A percentile compares a stretch with the other conserved stretches of the same genome.
Conservation (phyloP, 1,284 basidiomycete species). For the Grifola frondosa region DNA sequence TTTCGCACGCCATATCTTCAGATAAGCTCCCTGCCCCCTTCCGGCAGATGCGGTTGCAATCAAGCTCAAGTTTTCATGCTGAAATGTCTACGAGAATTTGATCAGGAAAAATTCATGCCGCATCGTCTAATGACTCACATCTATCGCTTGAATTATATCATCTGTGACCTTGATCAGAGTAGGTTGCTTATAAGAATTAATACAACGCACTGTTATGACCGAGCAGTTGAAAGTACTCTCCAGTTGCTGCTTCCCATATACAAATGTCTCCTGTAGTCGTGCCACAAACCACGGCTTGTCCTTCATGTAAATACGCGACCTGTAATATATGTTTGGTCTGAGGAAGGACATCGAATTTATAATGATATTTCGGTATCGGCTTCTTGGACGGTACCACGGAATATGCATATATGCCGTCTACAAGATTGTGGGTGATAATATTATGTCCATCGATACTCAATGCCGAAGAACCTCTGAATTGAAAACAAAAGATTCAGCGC, state of each 20-base stretch:
- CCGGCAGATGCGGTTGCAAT: background rate
- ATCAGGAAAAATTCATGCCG: background rate
- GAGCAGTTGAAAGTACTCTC: background rate
- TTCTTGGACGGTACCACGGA: background rate
- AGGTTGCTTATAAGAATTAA: background rate
- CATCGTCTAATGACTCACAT: too few species aligned
- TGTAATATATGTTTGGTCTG: background rate
- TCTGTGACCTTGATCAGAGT: background rate
- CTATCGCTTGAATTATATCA: background rate
- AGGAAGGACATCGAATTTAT: background rate
- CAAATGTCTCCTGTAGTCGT: constrained; percentile 1
- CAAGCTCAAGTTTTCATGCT: background rate
- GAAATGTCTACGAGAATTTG: background rate
- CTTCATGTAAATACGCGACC: background rate
- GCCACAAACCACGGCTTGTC: background rate
- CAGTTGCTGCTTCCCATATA: background rate
- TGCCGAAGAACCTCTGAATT: background rate
- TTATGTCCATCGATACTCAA: background rate
- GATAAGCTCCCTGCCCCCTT: background rate
- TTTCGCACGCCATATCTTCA: constrained; percentile 1
- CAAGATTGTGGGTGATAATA: background rate
- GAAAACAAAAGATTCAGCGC: background rate
- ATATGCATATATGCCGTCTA: background rate
- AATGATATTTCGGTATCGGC: background rate
- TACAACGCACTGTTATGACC: background rate